These are phyloP conservation scores for Rhypophila decipiens DNA, from an alignment of 495 filamentous ascomycete genomes.

Conservation along the genomic window DNA sequence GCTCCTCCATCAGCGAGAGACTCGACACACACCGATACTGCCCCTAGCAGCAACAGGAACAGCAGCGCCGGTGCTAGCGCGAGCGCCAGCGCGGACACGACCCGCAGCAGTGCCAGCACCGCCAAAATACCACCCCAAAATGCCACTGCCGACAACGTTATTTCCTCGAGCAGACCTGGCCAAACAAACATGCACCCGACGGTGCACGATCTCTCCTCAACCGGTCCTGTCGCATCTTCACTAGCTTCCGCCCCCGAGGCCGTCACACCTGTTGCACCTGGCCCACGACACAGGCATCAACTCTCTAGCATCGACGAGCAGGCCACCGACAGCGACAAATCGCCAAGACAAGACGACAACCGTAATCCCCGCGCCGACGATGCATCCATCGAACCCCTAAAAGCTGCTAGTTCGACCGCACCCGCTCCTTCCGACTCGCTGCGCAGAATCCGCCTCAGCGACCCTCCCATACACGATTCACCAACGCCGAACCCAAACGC, in stretches of 20 bases:
- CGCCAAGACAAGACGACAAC: background rate
- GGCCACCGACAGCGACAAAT: background rate
- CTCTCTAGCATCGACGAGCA: slow-evolving; percentile 12
- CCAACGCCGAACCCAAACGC: background rate
- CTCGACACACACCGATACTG: no score
- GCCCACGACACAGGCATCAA: slow-evolving; percentile 5
- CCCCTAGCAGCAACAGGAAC: background rate
- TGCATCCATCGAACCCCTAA: background rate
- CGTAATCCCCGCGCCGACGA: background rate
- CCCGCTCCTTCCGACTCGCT: slow-evolving; percentile 2
- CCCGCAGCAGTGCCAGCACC: background rate
- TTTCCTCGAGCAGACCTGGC: background rate
- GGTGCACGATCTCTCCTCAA: background rate
- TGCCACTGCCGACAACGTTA: background rate
- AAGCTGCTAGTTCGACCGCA: background rate
- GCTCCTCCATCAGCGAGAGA: background rate
- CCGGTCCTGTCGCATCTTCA: no score
- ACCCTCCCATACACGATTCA: background rate
- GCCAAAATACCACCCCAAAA: background rate
- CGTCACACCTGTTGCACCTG: no score
- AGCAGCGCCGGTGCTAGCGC: background rate
- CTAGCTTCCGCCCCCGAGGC: no score
- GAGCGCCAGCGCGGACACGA: background rate
- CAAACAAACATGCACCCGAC: background rate
- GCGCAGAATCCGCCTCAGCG: slow-evolving; percentile 2